These are phyloP conservation scores for Calocybe gangraenosa DNA, from an alignment of 768 basidiomycete genomes.

Conservation along the genomic window DNA sequence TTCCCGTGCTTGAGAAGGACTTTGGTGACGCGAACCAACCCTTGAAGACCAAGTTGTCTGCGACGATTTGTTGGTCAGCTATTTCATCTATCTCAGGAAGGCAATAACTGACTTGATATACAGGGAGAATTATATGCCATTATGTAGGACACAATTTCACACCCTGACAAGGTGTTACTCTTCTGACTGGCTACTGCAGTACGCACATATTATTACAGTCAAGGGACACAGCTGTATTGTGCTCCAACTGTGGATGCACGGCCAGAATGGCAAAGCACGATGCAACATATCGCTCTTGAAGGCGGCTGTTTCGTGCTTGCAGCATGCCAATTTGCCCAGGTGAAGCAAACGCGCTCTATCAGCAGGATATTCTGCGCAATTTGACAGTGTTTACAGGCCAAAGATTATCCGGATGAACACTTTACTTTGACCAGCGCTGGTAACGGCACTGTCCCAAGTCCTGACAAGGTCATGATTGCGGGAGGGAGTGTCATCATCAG, in stretches of 20 bases:
- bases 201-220: slow-evolving; percentile 54
- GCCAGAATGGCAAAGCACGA: slow-evolving; percentile 50
- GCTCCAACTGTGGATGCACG: slow-evolving; percentile 64
- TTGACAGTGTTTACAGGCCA: no score
- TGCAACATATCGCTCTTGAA: slow-evolving; percentile 63
- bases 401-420: slow-evolving; percentile 46
- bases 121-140: slow-evolving; percentile 72
- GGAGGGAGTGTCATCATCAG: slow-evolving; percentile 60
- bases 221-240: slow-evolving; percentile 58
- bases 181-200: slow-evolving; percentile 29
- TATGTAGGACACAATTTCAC: slow-evolving; percentile 33
- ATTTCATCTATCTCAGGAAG: neutral
- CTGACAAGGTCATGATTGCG: slow-evolving; percentile 52
- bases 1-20: slow-evolving; percentile 41
- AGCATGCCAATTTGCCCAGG: slow-evolving; percentile 55
- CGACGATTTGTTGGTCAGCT: slow-evolving; percentile 55
- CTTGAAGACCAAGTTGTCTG: slow-evolving; percentile 44
- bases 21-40: slow-evolving; percentile 24
- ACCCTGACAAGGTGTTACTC: neutral
- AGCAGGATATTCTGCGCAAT: no score
- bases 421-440: slow-evolving; percentile 30
- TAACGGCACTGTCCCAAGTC: slow-evolving; percentile 24
- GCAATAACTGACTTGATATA: neutral
- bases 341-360: neutral
- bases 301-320: slow-evolving; percentile 68